phyloP scores from a whole-genome alignment of 1,284 basidiomycete species.

The Ceratobasidium sp. region DNA sequence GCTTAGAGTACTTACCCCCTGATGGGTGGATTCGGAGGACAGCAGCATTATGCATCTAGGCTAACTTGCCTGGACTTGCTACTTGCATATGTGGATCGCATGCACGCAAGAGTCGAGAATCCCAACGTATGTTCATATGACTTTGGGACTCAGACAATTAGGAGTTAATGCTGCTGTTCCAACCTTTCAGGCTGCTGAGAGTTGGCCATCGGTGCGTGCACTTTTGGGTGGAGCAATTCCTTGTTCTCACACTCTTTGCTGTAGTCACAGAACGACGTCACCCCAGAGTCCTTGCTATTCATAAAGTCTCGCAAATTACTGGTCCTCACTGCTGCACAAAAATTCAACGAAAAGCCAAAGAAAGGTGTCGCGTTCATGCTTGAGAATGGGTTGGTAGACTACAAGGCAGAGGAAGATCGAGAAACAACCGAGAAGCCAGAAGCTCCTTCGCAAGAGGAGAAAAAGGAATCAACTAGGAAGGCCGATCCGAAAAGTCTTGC shows the following conservation, averaged over 20 bases:
- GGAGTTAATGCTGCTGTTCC: background rate
- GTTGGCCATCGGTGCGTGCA: constrained; percentile 47
- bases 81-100: constrained; percentile 87
- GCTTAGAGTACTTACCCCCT: constrained; percentile 35
- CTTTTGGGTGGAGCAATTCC: background rate
- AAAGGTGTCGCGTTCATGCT: constrained; percentile 90
- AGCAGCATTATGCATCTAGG: constrained; percentile 79
- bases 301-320: constrained; percentile 90
- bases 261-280: constrained; percentile 64
- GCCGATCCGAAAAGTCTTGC: constrained; percentile 76
- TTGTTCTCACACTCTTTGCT: constrained; percentile 27
- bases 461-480: constrained; percentile 12
- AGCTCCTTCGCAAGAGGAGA: constrained; percentile 53
- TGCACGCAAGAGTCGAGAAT: constrained; percentile 83
- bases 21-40: constrained; percentile 70
- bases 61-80: constrained; percentile 91
- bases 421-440: constrained; percentile 61
- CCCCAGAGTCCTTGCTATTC: constrained; percentile 71
- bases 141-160: background rate
- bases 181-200: constrained; percentile 32
- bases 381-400: constrained; percentile 82
- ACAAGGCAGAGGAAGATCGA: constrained; percentile 52
- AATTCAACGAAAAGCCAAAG: constrained; percentile 98
- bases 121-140: constrained; percentile 63
- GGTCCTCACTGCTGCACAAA: constrained; percentile 84